These are phyloP conservation scores for Thalassiosira sp. DNA, from an alignment of 352 stramenopile species.

Conservation along the genomic window DNA sequence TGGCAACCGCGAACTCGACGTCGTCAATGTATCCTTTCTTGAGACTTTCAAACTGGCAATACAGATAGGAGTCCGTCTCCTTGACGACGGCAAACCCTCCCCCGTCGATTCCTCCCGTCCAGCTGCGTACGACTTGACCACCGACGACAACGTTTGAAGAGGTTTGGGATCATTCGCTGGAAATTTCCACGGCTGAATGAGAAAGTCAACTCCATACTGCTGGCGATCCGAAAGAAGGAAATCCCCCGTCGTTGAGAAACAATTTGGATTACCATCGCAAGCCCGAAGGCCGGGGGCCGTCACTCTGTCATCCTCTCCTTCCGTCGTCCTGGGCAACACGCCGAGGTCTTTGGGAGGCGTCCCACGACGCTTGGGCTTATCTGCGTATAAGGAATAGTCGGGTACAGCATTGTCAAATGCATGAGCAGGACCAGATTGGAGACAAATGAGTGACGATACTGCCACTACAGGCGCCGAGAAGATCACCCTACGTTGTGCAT, in stretches of 20 bases:
- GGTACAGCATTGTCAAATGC: background rate
- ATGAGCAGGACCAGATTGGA: background rate
- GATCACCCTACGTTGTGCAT: background rate
- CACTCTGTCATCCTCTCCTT: background rate
- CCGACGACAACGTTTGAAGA: conserved; percentile 44
- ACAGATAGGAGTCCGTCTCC: conserved; percentile 55
- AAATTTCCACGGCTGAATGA: background rate
- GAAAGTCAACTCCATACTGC: background rate
- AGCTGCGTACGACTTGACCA: conserved; percentile 53
- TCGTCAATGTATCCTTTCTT: conserved; percentile 68
- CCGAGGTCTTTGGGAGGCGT: background rate
- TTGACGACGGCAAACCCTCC: conserved; percentile 73
- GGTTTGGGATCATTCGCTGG: conserved; percentile 13
- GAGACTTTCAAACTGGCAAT: conserved; percentile 68
- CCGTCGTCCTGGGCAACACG: background rate
- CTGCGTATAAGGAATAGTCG: background rate
- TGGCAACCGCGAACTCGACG: conserved; percentile 25
- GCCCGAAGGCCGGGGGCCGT: background rate
- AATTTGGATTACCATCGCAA: conserved; percentile 29
- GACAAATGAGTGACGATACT: background rate
- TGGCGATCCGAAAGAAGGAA: conserved; percentile 1
- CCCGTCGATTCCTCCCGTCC: conserved; percentile 63
- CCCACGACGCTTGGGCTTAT: background rate
- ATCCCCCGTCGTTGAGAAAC: conserved; percentile 25
- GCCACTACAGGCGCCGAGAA: background rate